Base-by-base conservation (phyloP, 805 yeast genomes). In the Lipomyces japonicus region DNA sequence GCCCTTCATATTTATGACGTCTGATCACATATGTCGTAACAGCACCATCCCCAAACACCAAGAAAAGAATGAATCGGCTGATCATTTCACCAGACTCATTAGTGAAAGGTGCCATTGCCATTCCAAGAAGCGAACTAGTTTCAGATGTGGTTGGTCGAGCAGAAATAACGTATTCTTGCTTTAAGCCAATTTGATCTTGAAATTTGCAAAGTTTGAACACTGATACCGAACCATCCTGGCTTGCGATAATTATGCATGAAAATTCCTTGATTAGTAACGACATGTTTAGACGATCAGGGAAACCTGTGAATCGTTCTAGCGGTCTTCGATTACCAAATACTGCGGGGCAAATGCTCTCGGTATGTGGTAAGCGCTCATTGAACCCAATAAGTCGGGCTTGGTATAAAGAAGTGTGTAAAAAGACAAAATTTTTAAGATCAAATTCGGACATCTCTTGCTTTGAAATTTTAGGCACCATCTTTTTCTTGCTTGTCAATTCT, bases 311-410 rank as follows among this genome's bases (percentile, higher is more conserved):
- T 14, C 44, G 38, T 26, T 53, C 57, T 12, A 35, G 19, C n/a
- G 41, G 39, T 14, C 32, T 16, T 10, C 57, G 47, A 9, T 44
- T 35, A 28, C 55, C 57, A 42, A 53, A 53, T 7, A 53, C 56
- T 18, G 55, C 39, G 2, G 57, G 57, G 22, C 51, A 53, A 10
- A 53, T 32, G 24, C 50, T 53, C 10, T 45, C 47, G 10, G 43
- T 34, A 21, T 50, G 36, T 22, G 40, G 36, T 14, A 16, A 46
- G 10, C 45, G 26, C 7, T 26, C n/a, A 4, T 50, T 42, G 34
- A 53, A 53, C 9, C 46, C 44, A 10, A 53, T 19, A 6, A 53
- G 23, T 21, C 57, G 50, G 4, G 56, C 21, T 30, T 50, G 57
- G 16, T 51, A 44, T 10, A 46, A 43, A 4, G 56, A 42, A 23